These are phyloP conservation scores for Leccinum pellstonianum DNA, from an alignment of 768 basidiomycete genomes.

Conservation along the genomic window DNA sequence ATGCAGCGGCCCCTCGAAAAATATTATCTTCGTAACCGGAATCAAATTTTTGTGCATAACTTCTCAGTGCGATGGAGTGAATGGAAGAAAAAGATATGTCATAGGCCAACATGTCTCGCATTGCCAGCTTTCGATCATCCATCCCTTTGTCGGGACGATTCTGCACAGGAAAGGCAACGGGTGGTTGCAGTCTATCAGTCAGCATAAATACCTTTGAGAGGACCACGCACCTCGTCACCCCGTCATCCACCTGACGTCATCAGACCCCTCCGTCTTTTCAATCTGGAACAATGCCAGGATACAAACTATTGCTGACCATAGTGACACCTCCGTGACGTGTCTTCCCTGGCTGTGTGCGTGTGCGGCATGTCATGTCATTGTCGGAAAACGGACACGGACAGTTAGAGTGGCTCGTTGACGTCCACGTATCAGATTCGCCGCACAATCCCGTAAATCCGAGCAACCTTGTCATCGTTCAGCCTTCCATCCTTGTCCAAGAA, in stretches of 20 bases:
- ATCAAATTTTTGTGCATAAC: too few species aligned
- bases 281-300: too few species aligned
- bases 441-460: neutral
- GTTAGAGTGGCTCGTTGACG: neutral
- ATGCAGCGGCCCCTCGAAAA: neutral
- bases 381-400: neutral
- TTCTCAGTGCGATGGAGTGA: too few species aligned
- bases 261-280: neutral
- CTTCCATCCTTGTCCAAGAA: neutral
- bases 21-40: neutral
- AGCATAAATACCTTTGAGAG: too few species aligned
- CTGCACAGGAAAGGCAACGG: slow-evolving; percentile 10
- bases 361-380: too few species aligned
- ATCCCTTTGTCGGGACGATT: neutral
- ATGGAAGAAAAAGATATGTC: too few species aligned
- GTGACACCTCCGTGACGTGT: too few species aligned
- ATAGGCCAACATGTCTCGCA: too few species aligned
- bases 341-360: too few species aligned
- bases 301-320: too few species aligned
- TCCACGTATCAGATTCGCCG: neutral
- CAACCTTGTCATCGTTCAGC: neutral
- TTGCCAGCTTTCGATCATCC: neutral
- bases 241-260: slow-evolving; percentile 15
- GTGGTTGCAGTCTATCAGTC: neutral
- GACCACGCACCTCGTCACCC: neutral